Base-by-base conservation (phyloP, 2,329 filamentous ascomycete genomes). In the Raffaelea deltoideospora region DNA sequence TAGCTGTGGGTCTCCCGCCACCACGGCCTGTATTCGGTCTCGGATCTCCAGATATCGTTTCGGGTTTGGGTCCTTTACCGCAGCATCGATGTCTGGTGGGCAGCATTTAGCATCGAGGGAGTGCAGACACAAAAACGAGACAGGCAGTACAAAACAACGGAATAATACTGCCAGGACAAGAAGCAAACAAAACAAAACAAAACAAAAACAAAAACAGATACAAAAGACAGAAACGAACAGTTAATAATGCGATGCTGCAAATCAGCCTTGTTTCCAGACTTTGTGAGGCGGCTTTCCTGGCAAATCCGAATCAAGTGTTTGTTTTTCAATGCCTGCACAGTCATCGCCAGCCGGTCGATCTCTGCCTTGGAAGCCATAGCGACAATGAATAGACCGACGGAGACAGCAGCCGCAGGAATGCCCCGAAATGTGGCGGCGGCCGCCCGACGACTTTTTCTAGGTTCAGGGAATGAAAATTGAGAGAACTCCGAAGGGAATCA, bases 251-350 rank as follows among this genome's bases (percentile, higher is more conserved):
- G 78, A 40, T 63, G 61, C 58, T 94, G 86, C 41, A 96, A 63
- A 30, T 81, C 72, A 24, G 76, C 73, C 64, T 98, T 98, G 50
- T 90, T 79, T 17, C 90, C 90, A 21, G 79, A 82, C 42, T 83
- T 79, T 45, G 73, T 70, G 26, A 93, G 64, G 33, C 76, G 71
- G 59, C 93, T 83, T 42, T 71, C 64, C 44, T 74, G 70, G 51
- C 88, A 81, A 45, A 96, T 78, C 36, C 67, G 67, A 48, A 85
- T 82, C 34, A 95, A 69, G 48, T 87, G 76, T 17, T 63, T 59
- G 49, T 74, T 74, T 22, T 71, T 57, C 18, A 75, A 54, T 31
- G 54, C 54, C 41, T 65, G 56, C 14, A 66, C 56, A 37, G 60
- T 56, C 42, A 62, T 55, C 31, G 63, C 52, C 35, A 74, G 57